Conservation (phyloP, 2,329 filamentous ascomycete genomes). For the Lecanicillium sp. region DNA sequence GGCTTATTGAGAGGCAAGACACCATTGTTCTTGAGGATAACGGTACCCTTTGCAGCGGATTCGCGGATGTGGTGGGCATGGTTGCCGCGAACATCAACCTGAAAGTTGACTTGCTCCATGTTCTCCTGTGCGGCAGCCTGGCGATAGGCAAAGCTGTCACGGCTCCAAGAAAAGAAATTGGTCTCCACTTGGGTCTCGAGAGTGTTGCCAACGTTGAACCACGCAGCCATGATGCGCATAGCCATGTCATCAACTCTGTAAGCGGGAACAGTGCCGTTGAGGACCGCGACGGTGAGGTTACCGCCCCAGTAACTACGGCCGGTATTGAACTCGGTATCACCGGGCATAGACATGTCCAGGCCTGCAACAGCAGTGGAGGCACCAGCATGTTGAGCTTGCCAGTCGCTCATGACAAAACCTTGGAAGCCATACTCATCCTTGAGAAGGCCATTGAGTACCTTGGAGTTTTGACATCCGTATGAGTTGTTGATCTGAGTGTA, state of each 20-base stretch:
- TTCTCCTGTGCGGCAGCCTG: slow-evolving; percentile 55
- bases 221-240: slow-evolving; percentile 68
- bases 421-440: slow-evolving; percentile 77
- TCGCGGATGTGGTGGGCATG: slow-evolving; percentile 68
- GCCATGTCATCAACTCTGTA: slow-evolving; percentile 90
- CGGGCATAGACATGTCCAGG: slow-evolving; percentile 83
- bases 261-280: slow-evolving; percentile 83
- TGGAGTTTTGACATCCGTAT: slow-evolving; percentile 72
- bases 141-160: slow-evolving; percentile 62
- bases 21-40: slow-evolving; percentile 80
- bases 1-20: slow-evolving; percentile 72
- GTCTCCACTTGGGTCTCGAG: slow-evolving; percentile 41
- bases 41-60: slow-evolving; percentile 70
- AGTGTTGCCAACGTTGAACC: slow-evolving; percentile 56
- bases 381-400: slow-evolving; percentile 66
- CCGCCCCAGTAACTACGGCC: slow-evolving; percentile 72
- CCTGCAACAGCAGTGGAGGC: slow-evolving; percentile 60
- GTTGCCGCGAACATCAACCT: slow-evolving; percentile 73
- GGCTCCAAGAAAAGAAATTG: slow-evolving; percentile 87
- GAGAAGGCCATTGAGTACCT: slow-evolving; percentile 64
- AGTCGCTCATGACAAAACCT: slow-evolving; percentile 75
- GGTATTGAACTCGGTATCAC: slow-evolving; percentile 69
- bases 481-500: slow-evolving; percentile 78
- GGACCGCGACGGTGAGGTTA: slow-evolving; percentile 77
- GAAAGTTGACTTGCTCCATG: slow-evolving; percentile 64